Evolutionary conservation across 192 early-diverging fungal species (phyloP), one percentile per base, ranked within the genome.

Genomic region (Dispira simplex): DNA sequence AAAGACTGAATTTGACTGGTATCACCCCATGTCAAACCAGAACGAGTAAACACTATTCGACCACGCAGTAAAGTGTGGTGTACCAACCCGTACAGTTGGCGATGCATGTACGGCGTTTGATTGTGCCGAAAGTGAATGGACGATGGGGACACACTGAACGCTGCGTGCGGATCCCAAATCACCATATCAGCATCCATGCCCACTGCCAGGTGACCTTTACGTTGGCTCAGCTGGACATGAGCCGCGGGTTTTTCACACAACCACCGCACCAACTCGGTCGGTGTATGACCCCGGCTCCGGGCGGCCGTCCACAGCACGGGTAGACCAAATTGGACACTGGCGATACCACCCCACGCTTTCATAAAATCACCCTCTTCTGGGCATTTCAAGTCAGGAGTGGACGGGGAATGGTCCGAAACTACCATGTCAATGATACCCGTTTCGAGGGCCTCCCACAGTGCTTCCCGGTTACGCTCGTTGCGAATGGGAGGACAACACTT

Each of bases 401-500:
- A 88, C 20, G 88, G 88, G 25, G 88, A 90, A 66, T 90, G 88
- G 63, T 90, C 88, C 26, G 84, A 86, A 57, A 90, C 88, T 6
- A 90, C 80, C 73, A 86, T 83, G 66, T 89, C 88, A 63, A 90
- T 90, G 28, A 81, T 79, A 39, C 88, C 86, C 65, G 88, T 85
- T 66, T 82, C 70, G 47, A 90, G 70, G 23, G 84, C 88, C 62
- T 77, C 75, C 88, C 88, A 90, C 49, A 90, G 71, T 54, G 66
- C 65, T 39, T 83, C 80, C 46, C 86, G 73, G 74, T 90, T 90
- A 58, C 67, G 66, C 43, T 81, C 67, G 56, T 81, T 73, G 70
- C 88, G 84, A 65, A 90, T 88, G 14, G 88, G 88, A 60, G 88
- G 88, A 69, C 88, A 90, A 72, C 88, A 90, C 71, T 90, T 90